Percentiles rank a stretch among this genome's conserved stretches.
These are phyloP conservation scores for Lipomyces mesembrius DNA, from an alignment of 805 yeast genomes.

Conservation along the genomic window DNA sequence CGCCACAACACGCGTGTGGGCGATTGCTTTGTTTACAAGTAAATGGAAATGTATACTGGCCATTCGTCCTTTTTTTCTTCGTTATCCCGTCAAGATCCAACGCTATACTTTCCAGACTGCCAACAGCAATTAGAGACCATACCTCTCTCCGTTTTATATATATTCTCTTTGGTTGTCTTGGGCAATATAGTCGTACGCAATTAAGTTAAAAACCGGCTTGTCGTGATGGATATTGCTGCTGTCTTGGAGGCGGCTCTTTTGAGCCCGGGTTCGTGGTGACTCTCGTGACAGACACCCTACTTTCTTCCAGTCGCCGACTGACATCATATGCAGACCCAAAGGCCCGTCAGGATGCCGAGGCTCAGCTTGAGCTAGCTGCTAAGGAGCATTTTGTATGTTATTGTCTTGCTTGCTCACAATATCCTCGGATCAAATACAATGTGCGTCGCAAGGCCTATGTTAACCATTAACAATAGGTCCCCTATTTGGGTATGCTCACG, in stretches of 20 bases:
- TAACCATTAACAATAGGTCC: constrained; percentile 41
- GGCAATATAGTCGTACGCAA: not conserved
- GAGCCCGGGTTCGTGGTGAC: constrained; percentile 51
- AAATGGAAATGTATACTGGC: not conserved
- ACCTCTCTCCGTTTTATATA: not conserved
- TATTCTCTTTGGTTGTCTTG: not conserved
- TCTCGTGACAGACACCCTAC: not conserved
- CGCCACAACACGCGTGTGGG: constrained; percentile 2
- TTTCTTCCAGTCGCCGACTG: not conserved
- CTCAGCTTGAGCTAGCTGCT: constrained; percentile 71
- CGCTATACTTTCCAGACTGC: not conserved
- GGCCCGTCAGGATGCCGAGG: constrained; percentile 76
- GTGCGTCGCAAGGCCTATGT: not conserved
- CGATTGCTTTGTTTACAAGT: constrained; percentile 24
- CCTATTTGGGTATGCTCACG: constrained; percentile 70
- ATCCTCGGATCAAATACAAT: not conserved
- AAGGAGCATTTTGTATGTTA: constrained; percentile 65
- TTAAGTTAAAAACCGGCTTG: not conserved
- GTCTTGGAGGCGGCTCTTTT: constrained; percentile 80
- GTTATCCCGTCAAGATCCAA: not conserved
- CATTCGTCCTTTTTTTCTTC: constrained; percentile 6
- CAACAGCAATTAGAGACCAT: not conserved
- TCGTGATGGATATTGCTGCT: constrained; percentile 63
- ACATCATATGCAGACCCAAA: constrained; percentile 51
- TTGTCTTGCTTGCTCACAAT: not conserved